These are phyloP conservation scores for Amanita exitialis DNA, from an alignment of 768 basidiomycete genomes.

Conservation along the genomic window DNA sequence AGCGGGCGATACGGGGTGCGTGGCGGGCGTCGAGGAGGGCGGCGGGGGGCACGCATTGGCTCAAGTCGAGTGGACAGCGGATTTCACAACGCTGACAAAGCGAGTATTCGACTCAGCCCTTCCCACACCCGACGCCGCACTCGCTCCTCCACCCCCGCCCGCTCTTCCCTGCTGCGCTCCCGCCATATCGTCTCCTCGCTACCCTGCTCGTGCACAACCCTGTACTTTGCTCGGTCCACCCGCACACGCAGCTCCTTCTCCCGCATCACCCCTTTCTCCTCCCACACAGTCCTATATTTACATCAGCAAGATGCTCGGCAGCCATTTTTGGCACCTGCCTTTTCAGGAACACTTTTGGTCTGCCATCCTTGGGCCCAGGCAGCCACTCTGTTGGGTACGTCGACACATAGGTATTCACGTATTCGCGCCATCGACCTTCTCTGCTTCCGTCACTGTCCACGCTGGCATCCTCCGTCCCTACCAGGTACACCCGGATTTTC, in stretches of 20 bases:
- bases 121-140: slow-evolving; percentile 38
- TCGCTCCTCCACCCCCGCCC: slow-evolving; percentile 20
- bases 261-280: slow-evolving; percentile 28
- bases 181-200: slow-evolving; percentile 49
- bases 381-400: slow-evolving; percentile 66
- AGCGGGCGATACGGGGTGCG: slow-evolving; percentile 15
- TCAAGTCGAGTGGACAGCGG: slow-evolving; percentile 10
- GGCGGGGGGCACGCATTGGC: slow-evolving; percentile 10
- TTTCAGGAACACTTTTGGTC: slow-evolving; percentile 39
- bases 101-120: slow-evolving; percentile 36
- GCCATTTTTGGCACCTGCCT: slow-evolving; percentile 31
- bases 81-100: slow-evolving; percentile 6
- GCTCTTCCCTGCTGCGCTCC: slow-evolving; percentile 21
- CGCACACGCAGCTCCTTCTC: slow-evolving; percentile 39
- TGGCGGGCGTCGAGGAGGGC: slow-evolving; percentile 14
- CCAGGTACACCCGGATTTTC: slow-evolving; percentile 50
- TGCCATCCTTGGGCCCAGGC: slow-evolving; percentile 26
- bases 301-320: not conserved
- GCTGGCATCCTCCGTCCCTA: slow-evolving; percentile 57
- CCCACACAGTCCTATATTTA: slow-evolving; percentile 47
- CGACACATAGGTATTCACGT: slow-evolving; percentile 65
- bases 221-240: slow-evolving; percentile 52
- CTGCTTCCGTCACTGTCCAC: slow-evolving; percentile 41
- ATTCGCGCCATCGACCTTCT: slow-evolving; percentile 59
- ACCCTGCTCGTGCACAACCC: slow-evolving; percentile 56